These are phyloP conservation scores for Canariomyces notabilis DNA, from an alignment of 2,329 filamentous ascomycete genomes.

Conservation along the genomic window DNA sequence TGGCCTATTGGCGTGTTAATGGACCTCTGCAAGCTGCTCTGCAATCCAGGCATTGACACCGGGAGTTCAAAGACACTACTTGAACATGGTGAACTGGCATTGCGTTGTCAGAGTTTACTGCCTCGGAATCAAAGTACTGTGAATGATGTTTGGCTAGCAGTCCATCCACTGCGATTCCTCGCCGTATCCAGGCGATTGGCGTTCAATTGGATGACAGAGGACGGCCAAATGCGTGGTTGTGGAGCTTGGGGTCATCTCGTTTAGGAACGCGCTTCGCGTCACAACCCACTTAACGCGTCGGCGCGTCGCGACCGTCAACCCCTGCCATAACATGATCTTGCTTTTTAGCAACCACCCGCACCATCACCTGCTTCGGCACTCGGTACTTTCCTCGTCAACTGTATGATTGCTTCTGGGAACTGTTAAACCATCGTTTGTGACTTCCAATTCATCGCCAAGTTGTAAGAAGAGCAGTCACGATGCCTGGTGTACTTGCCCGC, in stretches of 20 bases:
- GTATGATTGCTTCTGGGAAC: background rate
- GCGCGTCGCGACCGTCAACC: slow-evolving; percentile 2
- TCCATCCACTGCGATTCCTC: no score
- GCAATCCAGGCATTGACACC: no score
- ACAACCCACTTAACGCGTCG: slow-evolving; percentile 8
- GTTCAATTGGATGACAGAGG: background rate
- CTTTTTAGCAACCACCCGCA: slow-evolving; percentile 1
- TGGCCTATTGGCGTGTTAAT: no score
- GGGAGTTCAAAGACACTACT: no score
- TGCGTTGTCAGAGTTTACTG: no score
- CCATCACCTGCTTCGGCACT: slow-evolving; percentile 2
- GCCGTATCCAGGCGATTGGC: no score
- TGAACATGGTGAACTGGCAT: no score
- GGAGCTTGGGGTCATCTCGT: background rate
- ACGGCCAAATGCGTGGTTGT: background rate
- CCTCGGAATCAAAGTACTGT: no score
- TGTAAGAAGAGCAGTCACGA: slow-evolving; percentile 18
- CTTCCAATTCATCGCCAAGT: background rate
- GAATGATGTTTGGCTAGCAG: no score
- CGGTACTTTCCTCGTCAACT: slow-evolving; percentile 5
- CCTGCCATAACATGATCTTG: background rate
- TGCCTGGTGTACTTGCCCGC: slow-evolving; percentile 25
- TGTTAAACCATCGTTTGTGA: background rate
- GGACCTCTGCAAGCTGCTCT: no score
- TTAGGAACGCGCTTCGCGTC: background rate